Evolutionary conservation across 257 asterid species (phyloP).

Genomic region (Apocynum venetum): DNA sequence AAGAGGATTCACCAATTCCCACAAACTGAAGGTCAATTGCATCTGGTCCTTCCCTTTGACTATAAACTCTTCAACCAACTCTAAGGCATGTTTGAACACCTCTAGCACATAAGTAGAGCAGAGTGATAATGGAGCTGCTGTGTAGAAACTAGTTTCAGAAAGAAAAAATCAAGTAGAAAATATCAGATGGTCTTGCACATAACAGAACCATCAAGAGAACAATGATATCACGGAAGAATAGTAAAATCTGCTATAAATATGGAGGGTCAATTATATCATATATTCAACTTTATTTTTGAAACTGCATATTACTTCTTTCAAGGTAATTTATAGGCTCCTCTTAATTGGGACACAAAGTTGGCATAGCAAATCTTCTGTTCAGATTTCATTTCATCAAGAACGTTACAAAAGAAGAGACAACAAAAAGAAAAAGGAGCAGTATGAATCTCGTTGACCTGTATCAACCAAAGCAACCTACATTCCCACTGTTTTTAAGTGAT

Average conservation of each 20-base stretch:
- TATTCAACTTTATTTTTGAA: background rate
- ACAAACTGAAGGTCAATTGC: conserved; percentile 35
- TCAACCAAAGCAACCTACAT: background rate
- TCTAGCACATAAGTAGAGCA: conserved; percentile 57
- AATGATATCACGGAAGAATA: background rate
- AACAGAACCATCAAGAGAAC: background rate
- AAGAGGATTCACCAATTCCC: conserved; percentile 54
- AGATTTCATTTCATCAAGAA: background rate
- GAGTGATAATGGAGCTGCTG: conserved; percentile 85
- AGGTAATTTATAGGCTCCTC: background rate
- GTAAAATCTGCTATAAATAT: background rate
- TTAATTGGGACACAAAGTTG: background rate
- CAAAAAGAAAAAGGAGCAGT: background rate
- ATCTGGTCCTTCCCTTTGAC: conserved; percentile 62
- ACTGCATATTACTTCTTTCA: background rate
- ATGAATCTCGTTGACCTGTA: background rate
- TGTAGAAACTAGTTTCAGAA: conserved; percentile 59
- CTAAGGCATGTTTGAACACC: conserved; percentile 41
- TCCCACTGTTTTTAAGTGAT: background rate
- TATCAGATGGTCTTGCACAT: background rate
- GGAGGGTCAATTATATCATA: background rate
- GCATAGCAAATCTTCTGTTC: background rate
- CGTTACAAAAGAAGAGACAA: background rate
- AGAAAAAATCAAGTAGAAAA: conserved; percentile 20
- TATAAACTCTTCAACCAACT: conserved; percentile 46